Percentiles rank a stretch among this genome's conserved stretches.
These are phyloP conservation scores for Cryptococcus neoformans DNA, from an alignment of 1,284 basidiomycete genomes.

Conservation along the genomic window DNA sequence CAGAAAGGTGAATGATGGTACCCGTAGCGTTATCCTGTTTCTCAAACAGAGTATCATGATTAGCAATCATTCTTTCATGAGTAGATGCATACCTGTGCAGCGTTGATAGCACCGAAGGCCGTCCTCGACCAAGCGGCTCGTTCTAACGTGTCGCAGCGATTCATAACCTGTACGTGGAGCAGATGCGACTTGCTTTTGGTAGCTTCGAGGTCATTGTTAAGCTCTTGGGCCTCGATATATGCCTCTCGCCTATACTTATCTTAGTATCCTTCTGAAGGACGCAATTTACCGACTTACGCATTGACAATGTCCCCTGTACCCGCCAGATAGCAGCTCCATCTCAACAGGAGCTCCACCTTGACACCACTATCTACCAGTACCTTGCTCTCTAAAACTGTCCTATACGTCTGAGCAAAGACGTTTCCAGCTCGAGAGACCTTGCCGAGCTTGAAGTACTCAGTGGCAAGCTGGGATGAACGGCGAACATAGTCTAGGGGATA, in stretches of 20 bases:
- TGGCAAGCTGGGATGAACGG: conserved; percentile 66
- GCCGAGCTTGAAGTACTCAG: conserved; percentile 73
- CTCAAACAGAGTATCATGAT: background rate
- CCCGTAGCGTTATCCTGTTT: conserved; percentile 63
- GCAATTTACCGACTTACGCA: conserved; percentile 54
- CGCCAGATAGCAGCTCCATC: conserved; percentile 65
- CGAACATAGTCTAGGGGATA: conserved; percentile 58
- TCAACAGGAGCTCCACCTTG: conserved; percentile 59
- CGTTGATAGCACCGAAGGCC: conserved; percentile 65
- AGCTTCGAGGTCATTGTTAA: conserved; percentile 47
- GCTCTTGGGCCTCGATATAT: conserved; percentile 38
- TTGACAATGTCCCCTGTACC: conserved; percentile 59
- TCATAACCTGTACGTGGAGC: conserved; percentile 55
- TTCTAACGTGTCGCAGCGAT: conserved; percentile 61
- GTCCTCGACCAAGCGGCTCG: conserved; percentile 67
- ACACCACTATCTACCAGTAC: conserved; percentile 27
- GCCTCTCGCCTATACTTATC: conserved; percentile 5
- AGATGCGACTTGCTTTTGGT: conserved; percentile 19
- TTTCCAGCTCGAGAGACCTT: conserved; percentile 63
- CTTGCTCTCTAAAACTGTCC: conserved; percentile 46
- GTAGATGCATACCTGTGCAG: conserved; percentile 57
- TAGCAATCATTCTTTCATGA: background rate
- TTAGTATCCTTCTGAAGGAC: background rate
- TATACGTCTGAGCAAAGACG: conserved; percentile 59
- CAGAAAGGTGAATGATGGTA: conserved; percentile 62